Percentiles rank a stretch among this genome's conserved stretches.
phyloP scores from a whole-genome alignment of 306 rosid species.

The Arachis hypogaea region DNA sequence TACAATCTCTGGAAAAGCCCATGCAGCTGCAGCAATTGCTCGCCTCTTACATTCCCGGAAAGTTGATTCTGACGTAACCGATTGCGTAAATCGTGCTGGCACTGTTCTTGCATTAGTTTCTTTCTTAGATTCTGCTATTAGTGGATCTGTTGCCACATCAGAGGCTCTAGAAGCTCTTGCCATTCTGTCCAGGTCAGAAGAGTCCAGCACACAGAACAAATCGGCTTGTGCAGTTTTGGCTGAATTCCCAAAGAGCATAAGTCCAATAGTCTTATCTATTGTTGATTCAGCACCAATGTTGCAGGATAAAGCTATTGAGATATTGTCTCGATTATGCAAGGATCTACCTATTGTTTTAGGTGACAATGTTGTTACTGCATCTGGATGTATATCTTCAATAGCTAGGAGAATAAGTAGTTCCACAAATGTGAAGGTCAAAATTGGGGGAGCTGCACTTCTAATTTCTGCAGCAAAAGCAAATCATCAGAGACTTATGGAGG shows the following conservation, averaged over 20 bases:
- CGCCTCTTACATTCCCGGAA: constrained; percentile 78
- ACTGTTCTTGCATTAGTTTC: constrained; percentile 94
- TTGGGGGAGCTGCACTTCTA: constrained; percentile 92
- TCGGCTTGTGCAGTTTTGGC: constrained; percentile 95
- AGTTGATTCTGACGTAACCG: constrained; percentile 70
- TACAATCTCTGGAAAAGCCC: constrained; percentile 74
- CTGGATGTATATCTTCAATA: constrained; percentile 76
- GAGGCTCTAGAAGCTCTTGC: constrained; percentile 96
- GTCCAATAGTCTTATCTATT: constrained; percentile 80
- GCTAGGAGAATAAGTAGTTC: constrained; percentile 83
- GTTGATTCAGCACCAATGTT: constrained; percentile 66
- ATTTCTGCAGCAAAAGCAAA: constrained; percentile 82
- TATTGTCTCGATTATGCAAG: constrained; percentile 78
- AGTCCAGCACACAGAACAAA: constrained; percentile 56
- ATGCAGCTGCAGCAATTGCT: constrained; percentile 94
- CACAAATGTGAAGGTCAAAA: constrained; percentile 65
- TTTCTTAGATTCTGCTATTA: constrained; percentile 71
- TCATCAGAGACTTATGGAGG: constrained; percentile 77
- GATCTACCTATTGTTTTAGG: constrained; percentile 82
- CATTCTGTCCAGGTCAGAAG: constrained; percentile 77
- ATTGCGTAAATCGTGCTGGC: constrained; percentile 81
- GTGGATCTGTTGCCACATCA: constrained; percentile 68
- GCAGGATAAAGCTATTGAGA: constrained; percentile 94
- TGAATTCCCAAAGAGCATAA: constrained; percentile 76
- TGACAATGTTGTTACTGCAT: constrained; percentile 63